A percentile compares a stretch with the other conserved stretches of the same genome.
phyloP scores from a whole-genome alignment of 2,329 filamentous ascomycete species.

The Colletotrichum acutatum region DNA sequence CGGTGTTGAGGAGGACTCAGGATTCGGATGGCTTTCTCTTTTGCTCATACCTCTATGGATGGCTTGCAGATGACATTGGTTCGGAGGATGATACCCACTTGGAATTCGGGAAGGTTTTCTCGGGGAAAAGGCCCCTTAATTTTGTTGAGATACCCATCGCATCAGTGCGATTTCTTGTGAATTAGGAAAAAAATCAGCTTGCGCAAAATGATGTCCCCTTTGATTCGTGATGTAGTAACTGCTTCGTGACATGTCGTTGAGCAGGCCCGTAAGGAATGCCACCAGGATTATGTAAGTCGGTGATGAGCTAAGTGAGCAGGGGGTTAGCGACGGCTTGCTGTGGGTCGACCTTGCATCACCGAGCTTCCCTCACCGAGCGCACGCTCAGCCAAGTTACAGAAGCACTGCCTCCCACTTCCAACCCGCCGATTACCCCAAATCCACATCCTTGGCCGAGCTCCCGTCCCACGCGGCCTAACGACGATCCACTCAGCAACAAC shows the following conservation, averaged over 20 bases:
- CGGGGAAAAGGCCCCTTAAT: neutral
- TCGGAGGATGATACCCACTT: neutral
- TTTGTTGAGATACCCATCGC: conserved; percentile 16
- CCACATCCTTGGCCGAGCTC: conserved; percentile 29
- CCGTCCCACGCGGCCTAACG: conserved; percentile 20
- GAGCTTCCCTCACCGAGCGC: conserved; percentile 25
- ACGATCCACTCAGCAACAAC: conserved; percentile 25
- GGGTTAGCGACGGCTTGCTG: neutral
- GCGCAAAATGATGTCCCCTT: neutral
- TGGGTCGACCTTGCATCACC: conserved; percentile 29
- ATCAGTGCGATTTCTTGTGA: neutral
- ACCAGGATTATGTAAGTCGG: conserved; percentile 12
- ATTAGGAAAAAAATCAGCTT: neutral
- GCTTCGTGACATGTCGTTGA: conserved; percentile 3
- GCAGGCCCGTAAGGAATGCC: neutral
- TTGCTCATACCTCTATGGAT: neutral
- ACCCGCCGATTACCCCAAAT: conserved; percentile 28
- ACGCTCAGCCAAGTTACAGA: conserved; percentile 30
- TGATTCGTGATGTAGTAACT: neutral
- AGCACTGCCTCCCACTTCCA: conserved; percentile 30
- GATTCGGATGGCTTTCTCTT: neutral
- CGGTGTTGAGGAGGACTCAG: neutral
- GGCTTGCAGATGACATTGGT: neutral
- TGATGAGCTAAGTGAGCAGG: conserved; percentile 24
- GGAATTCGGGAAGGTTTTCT: neutral